Evolutionary conservation across 148 eudicot species (phyloP).

Genomic region (Heliamphora exappendiculata): DNA sequence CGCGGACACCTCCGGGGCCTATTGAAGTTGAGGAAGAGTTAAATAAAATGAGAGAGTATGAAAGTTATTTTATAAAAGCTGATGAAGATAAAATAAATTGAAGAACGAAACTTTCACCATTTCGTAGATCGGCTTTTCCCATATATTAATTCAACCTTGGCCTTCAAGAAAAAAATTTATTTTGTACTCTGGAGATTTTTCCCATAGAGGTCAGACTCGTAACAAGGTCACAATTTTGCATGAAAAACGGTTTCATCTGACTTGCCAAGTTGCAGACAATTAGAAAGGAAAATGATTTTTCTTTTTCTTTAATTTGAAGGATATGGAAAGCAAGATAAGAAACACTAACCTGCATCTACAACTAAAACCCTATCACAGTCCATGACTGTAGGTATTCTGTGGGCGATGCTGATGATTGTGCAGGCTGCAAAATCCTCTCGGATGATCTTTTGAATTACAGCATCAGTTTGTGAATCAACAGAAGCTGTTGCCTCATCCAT

Average conservation of each 20-base stretch:
- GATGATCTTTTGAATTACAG: constrained; percentile 79
- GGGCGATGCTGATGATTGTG: constrained; percentile 96
- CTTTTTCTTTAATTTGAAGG: neutral
- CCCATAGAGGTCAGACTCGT: neutral
- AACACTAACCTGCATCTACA: constrained; percentile 63
- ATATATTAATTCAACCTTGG: too few relatives aligned
- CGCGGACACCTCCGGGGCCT: too few relatives aligned
- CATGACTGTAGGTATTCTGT: constrained; percentile 97
- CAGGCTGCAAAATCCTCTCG: constrained; percentile 78
- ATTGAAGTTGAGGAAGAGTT: too few relatives aligned
- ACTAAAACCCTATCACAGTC: constrained; percentile 92
- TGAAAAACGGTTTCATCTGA: neutral
- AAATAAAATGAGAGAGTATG: too few relatives aligned
- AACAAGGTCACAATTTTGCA: neutral
- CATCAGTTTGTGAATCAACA: constrained; percentile 95
- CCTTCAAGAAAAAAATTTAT: too few relatives aligned
- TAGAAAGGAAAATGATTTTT: neutral
- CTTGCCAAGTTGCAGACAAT: neutral
- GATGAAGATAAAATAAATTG: too few relatives aligned
- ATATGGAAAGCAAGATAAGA: neutral
- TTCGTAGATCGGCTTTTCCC: too few relatives aligned
- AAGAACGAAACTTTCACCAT: too few relatives aligned
- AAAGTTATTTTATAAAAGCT: too few relatives aligned
- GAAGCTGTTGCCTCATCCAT: constrained; percentile 99
- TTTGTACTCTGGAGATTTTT: neutral